Conservation (phyloP, 2,329 filamentous ascomycete species). For the Raffaelea ambrosiae region DNA sequence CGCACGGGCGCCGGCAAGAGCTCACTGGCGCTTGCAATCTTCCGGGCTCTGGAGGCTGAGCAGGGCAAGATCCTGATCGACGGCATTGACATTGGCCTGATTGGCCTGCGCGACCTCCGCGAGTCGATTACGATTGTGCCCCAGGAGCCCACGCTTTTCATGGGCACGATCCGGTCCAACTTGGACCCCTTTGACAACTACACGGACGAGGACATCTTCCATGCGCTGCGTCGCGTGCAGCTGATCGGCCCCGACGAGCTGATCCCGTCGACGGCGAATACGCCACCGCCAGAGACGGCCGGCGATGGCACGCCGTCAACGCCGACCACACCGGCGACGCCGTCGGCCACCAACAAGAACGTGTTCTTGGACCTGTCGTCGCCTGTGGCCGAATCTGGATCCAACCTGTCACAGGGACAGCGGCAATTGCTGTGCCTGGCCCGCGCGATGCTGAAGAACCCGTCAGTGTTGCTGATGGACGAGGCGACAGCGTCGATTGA, state of each 20-base stretch:
- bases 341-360: slow-evolving; percentile 72
- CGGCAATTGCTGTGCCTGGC: slow-evolving; percentile 90
- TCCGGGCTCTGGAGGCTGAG: slow-evolving; percentile 88
- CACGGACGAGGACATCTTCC: slow-evolving; percentile 84
- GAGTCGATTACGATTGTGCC: slow-evolving; percentile 96
- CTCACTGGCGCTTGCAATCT: slow-evolving; percentile 84
- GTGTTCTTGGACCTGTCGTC: slow-evolving; percentile 83
- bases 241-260: slow-evolving; percentile 60
- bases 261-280: slow-evolving; percentile 13
- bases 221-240: slow-evolving; percentile 77
- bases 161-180: slow-evolving; percentile 83
- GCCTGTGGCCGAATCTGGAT: slow-evolving; percentile 78
- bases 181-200: slow-evolving; percentile 87
- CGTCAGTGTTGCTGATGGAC: slow-evolving; percentile 96
- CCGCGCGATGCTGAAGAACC: slow-evolving; percentile 81
- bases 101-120: slow-evolving; percentile 87
- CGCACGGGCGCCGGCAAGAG: slow-evolving; percentile 95
- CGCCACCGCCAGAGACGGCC: slow-evolving; percentile 12
- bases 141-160: slow-evolving; percentile 92
- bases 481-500: slow-evolving; percentile 97
- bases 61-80: slow-evolving; percentile 85
- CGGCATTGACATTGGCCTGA: slow-evolving; percentile 77
- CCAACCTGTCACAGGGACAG: slow-evolving; percentile 92
- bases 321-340: slow-evolving; percentile 20
- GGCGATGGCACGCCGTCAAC: slow-evolving; percentile 15